Conservation (phyloP, 176 grass and related monocot species). For the Calamus simplicifolius region DNA sequence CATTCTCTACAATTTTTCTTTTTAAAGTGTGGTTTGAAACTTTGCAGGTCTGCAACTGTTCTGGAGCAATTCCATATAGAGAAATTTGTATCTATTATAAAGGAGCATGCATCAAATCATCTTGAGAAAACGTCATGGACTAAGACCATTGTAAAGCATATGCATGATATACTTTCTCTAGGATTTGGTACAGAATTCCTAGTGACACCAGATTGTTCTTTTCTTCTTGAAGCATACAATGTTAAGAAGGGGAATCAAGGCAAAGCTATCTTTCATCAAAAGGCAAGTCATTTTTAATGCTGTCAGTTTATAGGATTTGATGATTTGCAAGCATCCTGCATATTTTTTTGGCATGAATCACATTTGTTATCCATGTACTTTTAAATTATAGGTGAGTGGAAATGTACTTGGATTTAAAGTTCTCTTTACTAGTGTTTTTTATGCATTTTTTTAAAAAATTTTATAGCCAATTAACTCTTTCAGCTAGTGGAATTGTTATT, state of each 20-base stretch:
- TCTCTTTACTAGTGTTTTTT: too few relatives aligned
- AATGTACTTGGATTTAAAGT: too few relatives aligned
- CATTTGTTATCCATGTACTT: too few relatives aligned
- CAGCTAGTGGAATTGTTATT: too few relatives aligned
- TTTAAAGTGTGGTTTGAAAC: conserved; percentile 10
- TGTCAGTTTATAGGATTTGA: neutral
- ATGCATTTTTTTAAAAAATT: too few relatives aligned
- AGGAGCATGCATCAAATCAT: conserved; percentile 41
- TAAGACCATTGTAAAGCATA: conserved; percentile 38
- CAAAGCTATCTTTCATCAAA: conserved; percentile 81
- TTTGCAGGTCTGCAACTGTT: conserved; percentile 58
- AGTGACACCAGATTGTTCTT: conserved; percentile 40
- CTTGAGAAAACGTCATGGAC: conserved; percentile 45
- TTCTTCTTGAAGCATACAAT: conserved; percentile 63
- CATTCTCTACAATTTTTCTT: neutral
- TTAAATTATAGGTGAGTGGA: too few relatives aligned
- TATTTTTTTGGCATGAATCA: too few relatives aligned
- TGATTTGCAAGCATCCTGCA: too few relatives aligned
- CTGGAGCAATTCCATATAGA: conserved; percentile 68
- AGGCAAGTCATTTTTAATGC: conserved; percentile 62
- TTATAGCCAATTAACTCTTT: too few relatives aligned
- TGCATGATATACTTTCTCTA: conserved; percentile 46
- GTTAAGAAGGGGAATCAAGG: conserved; percentile 58
- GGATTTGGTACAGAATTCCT: conserved; percentile 61
- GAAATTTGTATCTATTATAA: conserved; percentile 44